phyloP scores from a whole-genome alignment of 2,329 filamentous ascomycete genomes.

The Colletotrichum sublineola region DNA sequence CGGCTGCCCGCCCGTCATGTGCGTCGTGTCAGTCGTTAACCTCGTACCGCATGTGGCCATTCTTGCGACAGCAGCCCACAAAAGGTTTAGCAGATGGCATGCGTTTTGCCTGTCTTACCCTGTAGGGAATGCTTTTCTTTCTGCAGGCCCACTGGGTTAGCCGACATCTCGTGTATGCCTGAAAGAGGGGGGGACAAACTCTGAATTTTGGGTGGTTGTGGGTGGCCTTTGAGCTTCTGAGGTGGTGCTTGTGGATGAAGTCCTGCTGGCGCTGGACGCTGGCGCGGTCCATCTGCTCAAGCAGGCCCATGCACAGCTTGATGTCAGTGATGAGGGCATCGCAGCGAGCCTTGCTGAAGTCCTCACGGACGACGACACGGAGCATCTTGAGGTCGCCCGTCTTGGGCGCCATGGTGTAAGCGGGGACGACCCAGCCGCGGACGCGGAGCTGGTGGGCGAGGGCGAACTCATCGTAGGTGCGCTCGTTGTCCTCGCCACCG shows the following conservation, averaged over 20 bases:
- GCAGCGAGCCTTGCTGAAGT: slow-evolving; percentile 86
- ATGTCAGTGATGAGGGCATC: slow-evolving; percentile 84
- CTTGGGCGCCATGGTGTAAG: slow-evolving; percentile 96
- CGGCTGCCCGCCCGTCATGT: background rate
- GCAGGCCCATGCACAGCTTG: slow-evolving; percentile 78
- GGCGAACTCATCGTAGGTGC: slow-evolving; percentile 79
- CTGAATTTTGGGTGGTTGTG: slow-evolving; percentile 66
- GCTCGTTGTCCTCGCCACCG: slow-evolving; percentile 57
- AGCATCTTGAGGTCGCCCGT: slow-evolving; percentile 89
- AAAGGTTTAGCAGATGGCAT: slow-evolving; percentile 79
- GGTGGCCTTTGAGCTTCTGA: slow-evolving; percentile 64
- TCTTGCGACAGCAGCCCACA: slow-evolving; percentile 16
- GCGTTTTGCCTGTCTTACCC: slow-evolving; percentile 91
- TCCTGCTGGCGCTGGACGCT: slow-evolving; percentile 77
- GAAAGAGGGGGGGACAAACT: slow-evolving; percentile 53
- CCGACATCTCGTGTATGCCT: no score
- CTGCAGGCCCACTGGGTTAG: slow-evolving; percentile 49
- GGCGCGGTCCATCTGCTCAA: slow-evolving; percentile 81
- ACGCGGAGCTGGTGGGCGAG: slow-evolving; percentile 88
- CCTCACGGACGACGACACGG: slow-evolving; percentile 91
- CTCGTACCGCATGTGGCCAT: slow-evolving; percentile 19
- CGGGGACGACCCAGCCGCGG: slow-evolving; percentile 92
- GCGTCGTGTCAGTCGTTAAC: slow-evolving; percentile 32
- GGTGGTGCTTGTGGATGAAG: slow-evolving; percentile 71
- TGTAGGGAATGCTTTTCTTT: slow-evolving; percentile 89